Percentiles rank a stretch among this genome's conserved stretches.
Evolutionary conservation across 176 grass and related monocot genomes (phyloP).

Genomic region (Carex myosuroides): DNA sequence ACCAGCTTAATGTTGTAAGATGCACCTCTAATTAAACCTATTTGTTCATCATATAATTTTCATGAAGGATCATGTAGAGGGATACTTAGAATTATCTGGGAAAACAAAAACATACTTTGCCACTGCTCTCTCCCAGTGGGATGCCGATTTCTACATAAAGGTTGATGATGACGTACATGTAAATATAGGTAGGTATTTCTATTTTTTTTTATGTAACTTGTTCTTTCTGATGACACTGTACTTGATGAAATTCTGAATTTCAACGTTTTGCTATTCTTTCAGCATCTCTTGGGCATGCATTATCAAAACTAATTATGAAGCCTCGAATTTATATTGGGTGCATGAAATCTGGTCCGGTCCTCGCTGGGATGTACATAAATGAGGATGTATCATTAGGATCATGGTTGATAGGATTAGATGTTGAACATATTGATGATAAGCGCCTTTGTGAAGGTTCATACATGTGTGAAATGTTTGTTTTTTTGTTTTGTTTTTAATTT

Average conservation of each 20-base stretch:
- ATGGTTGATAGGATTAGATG: constrained; percentile 85
- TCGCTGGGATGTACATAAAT: constrained; percentile 65
- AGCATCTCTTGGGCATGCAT: constrained; percentile 72
- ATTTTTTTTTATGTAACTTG: background rate
- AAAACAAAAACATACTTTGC: constrained; percentile 91
- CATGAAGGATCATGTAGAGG: constrained; percentile 86
- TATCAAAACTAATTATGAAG: constrained; percentile 58
- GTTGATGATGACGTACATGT: constrained; percentile 96
- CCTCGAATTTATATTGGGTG: constrained; percentile 86
- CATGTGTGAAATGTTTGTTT: no score
- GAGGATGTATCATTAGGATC: constrained; percentile 90
- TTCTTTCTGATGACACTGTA: constrained; percentile 1
- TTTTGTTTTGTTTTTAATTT: no score
- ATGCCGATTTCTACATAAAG: constrained; percentile 88
- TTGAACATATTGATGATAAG: constrained; percentile 83
- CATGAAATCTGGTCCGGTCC: constrained; percentile 89
- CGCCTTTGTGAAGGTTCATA: no score
- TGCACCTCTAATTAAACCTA: background rate
- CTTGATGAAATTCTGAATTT: background rate
- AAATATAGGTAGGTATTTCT: constrained; percentile 68
- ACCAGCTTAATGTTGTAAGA: background rate
- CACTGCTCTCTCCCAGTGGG: constrained; percentile 81
- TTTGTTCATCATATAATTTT: constrained; percentile 21
- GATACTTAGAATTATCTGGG: constrained; percentile 80
- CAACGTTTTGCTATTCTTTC: constrained; percentile 22